Base-by-base conservation (phyloP, 1,284 basidiomycete species). In the Ustilago trichophora region DNA sequence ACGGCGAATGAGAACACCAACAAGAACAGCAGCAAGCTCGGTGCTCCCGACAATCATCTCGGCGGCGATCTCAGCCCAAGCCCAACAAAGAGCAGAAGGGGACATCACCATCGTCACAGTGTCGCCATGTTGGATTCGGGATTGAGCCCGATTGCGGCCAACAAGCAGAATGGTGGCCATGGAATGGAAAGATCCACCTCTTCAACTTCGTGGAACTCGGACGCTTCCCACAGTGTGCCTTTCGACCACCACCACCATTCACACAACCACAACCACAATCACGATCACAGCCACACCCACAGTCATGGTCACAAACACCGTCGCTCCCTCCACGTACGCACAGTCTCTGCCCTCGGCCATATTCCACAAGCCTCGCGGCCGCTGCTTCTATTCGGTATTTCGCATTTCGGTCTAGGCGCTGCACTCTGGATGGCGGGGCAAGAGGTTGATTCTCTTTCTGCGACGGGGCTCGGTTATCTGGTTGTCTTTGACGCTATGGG, bases 391-490 rank as follows among this genome's bases (percentile, higher is more conserved):
- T 84, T 85, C 43, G 80, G 82, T 0, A 40, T 82, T 2, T 60
- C 83, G 15, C 84, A 87, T 70, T 83, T 86, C 32, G 76, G 82
- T 0, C 76, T 87, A 3, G 87, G 87, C 1, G 84, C 84, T 1
- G 81, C 81, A 5, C 73, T 98, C 10, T 98, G 95, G 95, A 88
- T 95, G 3, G 85, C 86, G n/a, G 94, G 93, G 1, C 95, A 98
- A 81, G 88, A 90, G 59, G 87, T 87, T 24, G 94, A 94, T 15
- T 93, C 92, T 43, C 84, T 97, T 22, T 86, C 90, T 2, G 88
- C 91, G 52, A 94, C 93, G 0, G 95, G 92, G 0, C 82, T 98
- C 13, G 95, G 95, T 0, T 98, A 98, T 80, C 90, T 96, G 86
- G 88, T 96, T 25, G 93, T 98, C 1, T 98, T 98, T 77, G 95